Evolutionary conservation across 306 rosid species (phyloP).

Genomic region (Morella rubra): DNA sequence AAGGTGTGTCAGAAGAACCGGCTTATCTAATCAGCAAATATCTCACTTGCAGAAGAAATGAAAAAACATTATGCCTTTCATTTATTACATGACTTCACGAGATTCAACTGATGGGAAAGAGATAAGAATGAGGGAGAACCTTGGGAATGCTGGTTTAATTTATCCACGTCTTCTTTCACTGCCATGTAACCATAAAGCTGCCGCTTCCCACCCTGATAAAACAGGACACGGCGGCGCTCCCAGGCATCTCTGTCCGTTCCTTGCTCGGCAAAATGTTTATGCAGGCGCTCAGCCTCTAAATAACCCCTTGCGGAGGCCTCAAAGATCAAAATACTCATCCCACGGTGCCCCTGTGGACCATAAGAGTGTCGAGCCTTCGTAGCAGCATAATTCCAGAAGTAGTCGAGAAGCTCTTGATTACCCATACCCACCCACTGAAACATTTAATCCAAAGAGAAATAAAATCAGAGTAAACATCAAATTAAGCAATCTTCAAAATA

Average conservation of each 20-base stretch:
- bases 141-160: constrained; percentile 68
- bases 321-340: constrained; percentile 79
- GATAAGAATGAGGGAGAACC: constrained; percentile 42
- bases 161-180: constrained; percentile 62
- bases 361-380: constrained; percentile 69
- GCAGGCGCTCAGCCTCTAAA: constrained; percentile 76
- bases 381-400: constrained; percentile 57
- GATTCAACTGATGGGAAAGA: constrained; percentile 7
- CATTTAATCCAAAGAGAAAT: constrained; percentile 17
- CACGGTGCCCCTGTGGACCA: constrained; percentile 92
- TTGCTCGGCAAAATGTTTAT: constrained; percentile 71
- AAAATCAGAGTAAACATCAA: constrained; percentile 15
- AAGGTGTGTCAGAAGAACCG: neutral
- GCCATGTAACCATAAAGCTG: constrained; percentile 82
- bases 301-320: constrained; percentile 81
- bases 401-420: constrained; percentile 74
- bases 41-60: neutral
- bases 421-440: constrained; percentile 78
- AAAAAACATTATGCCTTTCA: neutral
- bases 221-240: constrained; percentile 42
- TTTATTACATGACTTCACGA: constrained; percentile 6
- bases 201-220: constrained; percentile 63
- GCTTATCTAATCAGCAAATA: neutral
- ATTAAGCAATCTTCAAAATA: neutral
- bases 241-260: constrained; percentile 68